These are phyloP conservation scores for Globisporangium recalcitrans DNA, from an alignment of 352 stramenopile genomes.

Conservation along the genomic window DNA sequence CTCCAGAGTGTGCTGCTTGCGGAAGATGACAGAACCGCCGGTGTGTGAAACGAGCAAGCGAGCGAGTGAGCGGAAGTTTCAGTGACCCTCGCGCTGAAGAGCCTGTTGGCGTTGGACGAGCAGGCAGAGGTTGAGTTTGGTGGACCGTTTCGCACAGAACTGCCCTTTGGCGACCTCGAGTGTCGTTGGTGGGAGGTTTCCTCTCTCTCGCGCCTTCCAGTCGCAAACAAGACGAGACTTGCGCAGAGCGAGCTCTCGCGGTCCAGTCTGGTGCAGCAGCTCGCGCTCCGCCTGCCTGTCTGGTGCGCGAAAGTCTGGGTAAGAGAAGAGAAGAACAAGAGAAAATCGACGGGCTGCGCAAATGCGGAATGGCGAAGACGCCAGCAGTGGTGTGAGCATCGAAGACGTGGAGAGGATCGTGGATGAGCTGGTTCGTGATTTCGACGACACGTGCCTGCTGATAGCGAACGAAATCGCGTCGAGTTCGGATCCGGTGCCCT, in stretches of 20 bases:
- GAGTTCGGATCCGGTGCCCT: conserved; percentile 24
- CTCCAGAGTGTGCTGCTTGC: conserved; percentile 23
- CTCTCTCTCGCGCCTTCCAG: conserved; percentile 1
- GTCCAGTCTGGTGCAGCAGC: background rate
- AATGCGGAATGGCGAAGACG: conserved; percentile 11
- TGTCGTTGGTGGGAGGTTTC: conserved; percentile 4
- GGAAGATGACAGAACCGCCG: background rate
- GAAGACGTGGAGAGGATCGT: conserved; percentile 22
- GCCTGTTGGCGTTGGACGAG: background rate
- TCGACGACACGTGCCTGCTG: conserved; percentile 40
- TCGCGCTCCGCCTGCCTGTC: background rate
- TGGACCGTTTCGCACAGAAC: conserved; percentile 7
- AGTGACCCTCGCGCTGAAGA: background rate
- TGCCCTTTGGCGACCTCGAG: conserved; percentile 7
- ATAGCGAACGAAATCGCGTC: conserved; percentile 37
- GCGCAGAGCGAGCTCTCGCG: background rate
- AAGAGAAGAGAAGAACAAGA: background rate
- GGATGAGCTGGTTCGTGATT: conserved; percentile 40
- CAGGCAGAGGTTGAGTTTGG: conserved; percentile 5
- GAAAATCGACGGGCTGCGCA: background rate
- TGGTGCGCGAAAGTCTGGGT: background rate
- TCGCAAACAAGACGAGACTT: background rate
- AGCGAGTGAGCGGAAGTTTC: conserved; percentile 3
- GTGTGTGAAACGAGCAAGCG: conserved; percentile 5
- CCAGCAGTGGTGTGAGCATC: background rate